Evolutionary conservation across 345 rosid genomes (phyloP).

Genomic region (Gossypium longicalyx): DNA sequence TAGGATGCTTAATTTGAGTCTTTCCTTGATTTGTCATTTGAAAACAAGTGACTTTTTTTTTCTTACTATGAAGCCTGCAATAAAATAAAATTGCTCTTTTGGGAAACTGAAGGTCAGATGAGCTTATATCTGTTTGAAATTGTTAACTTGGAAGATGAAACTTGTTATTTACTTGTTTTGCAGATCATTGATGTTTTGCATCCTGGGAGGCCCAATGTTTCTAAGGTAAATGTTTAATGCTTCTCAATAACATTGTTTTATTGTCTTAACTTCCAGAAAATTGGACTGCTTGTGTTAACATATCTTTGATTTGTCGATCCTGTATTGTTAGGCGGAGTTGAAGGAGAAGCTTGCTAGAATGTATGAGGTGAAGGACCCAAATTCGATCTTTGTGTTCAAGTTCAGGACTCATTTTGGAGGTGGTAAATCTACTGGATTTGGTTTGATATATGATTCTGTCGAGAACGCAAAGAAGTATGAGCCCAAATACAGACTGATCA

Average conservation of each 20-base stretch:
- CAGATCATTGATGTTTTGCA: conserved; percentile 70
- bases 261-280: not conserved
- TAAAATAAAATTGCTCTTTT: not conserved
- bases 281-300: not conserved
- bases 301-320: not conserved
- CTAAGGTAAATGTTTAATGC: conserved; percentile 39
- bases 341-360: conserved; percentile 79
- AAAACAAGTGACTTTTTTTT: no score
- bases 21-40: not conserved
- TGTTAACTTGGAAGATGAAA: not conserved
- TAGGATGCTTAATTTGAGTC: not conserved
- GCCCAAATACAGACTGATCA: conserved; percentile 94
- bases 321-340: conserved; percentile 55
- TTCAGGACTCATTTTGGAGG: conserved; percentile 98
- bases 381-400: conserved; percentile 89
- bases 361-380: conserved; percentile 89
- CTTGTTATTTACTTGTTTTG: not conserved
- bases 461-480: conserved; percentile 91
- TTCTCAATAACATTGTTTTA: not conserved
- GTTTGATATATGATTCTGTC: conserved; percentile 83
- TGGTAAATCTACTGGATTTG: conserved; percentile 96
- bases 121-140: not conserved
- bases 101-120: not conserved
- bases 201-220: conserved; percentile 71
- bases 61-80: not conserved